These are phyloP conservation scores for Rhodotorula paludigena DNA, from an alignment of 768 basidiomycete genomes.

Conservation along the genomic window DNA sequence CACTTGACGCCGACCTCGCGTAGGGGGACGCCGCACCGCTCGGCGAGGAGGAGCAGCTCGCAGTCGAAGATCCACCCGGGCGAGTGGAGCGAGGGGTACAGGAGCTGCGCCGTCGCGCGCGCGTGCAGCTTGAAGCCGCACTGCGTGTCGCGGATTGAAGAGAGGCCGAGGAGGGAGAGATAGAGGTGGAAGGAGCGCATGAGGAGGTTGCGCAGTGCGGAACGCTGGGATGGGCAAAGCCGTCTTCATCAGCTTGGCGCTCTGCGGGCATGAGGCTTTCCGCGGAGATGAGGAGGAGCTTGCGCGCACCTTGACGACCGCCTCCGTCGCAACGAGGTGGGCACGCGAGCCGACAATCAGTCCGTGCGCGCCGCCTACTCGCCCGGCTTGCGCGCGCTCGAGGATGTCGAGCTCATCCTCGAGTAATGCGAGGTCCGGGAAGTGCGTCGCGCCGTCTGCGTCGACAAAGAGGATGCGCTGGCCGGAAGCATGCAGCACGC, in stretches of 20 bases:
- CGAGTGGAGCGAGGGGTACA: constrained; percentile 79
- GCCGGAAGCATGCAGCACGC: constrained; percentile 77
- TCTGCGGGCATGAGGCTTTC: background rate
- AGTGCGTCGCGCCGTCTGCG: constrained; percentile 86
- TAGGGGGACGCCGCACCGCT: constrained; percentile 62
- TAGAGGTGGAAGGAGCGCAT: constrained; percentile 92
- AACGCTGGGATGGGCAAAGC: constrained; percentile 59
- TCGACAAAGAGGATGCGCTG: constrained; percentile 78
- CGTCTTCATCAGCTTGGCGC: too few species aligned
- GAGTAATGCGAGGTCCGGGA: constrained; percentile 73
- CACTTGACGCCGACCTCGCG: constrained; percentile 82
- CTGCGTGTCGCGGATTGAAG: constrained; percentile 81
- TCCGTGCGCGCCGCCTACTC: constrained; percentile 53
- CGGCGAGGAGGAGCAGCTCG: constrained; percentile 76
- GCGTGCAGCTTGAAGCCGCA: constrained; percentile 97
- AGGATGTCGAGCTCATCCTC: constrained; percentile 69
- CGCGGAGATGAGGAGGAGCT: background rate
- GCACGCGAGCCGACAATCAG: constrained; percentile 80
- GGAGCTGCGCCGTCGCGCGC: constrained; percentile 67
- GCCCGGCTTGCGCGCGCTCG: constrained; percentile 49
- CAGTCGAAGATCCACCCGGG: constrained; percentile 93
- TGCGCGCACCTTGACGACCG: constrained; percentile 66
- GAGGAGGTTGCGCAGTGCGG: constrained; percentile 76
- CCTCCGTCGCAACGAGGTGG: constrained; percentile 84
- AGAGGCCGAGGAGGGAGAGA: constrained; percentile 68